Evolutionary conservation across 345 rosid species (phyloP), one percentile per base, ranked within the genome.

Genomic region (Durio zibethinus): DNA sequence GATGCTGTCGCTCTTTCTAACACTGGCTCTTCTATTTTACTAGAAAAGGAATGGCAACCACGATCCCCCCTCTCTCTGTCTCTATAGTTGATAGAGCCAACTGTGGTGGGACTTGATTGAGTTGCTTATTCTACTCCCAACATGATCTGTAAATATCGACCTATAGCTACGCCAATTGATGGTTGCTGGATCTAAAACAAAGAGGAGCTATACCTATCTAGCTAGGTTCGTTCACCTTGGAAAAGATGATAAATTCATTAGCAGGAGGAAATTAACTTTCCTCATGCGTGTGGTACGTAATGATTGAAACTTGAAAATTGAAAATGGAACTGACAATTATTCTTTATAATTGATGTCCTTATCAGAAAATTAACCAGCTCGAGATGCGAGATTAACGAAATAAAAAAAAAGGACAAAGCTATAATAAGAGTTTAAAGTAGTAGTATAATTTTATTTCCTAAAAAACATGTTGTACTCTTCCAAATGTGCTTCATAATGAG

Each of bases 11-110:
- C 65, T 0, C 56, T 65, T 64, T 36, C 43, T 67, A 68, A 56
- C 25, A 61, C 40, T 50, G 35, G 47, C 38, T 50, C 15, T 25
- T 60, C 27, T 56, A 36, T 54, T 52, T 12, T 75, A 69, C 59
- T 54, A 68, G 23, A 42, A 69, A 48, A 64, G 76, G 83, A 54
- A 78, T 85, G 82, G 85, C 68, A 63, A 38, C 78, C 84, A 80
- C 70, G 73, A 74, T 20, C 75, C 79, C 15, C 16, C 31, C 72
- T 10, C 68, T 15, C 65, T 38, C 29, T 42, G 10, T 67, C 71
- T 15, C 73, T 72, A 61, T 31, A 60, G 5, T 62, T 61, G 31
- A 54, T 20, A 50, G 38, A 79, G 75, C 69, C 79, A 74, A 18
- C 14, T 56, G 80, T 81, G 82, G 40, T 31, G 81, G 82, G 83